Conservation (phyloP, 1,139 yeast genomes). For the Eremothecium cymbalariae region DNA sequence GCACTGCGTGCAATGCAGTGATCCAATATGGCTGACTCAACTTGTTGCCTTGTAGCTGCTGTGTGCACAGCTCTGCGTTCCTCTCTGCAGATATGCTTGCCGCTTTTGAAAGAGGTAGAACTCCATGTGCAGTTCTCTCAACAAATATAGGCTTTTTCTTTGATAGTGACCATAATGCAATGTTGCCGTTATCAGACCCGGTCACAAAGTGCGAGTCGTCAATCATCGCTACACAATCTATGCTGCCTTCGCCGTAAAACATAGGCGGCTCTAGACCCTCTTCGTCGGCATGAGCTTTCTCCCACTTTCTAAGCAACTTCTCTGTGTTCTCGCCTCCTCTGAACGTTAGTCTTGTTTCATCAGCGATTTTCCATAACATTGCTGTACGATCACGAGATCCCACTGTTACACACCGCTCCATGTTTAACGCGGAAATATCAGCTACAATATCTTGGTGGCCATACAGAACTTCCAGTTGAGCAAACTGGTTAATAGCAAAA, state of each 20-base stretch:
- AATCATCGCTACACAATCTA: slow-evolving; percentile 83
- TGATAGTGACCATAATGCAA: slow-evolving; percentile 79
- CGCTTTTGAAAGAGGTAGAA: slow-evolving; percentile 44
- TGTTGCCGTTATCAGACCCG: slow-evolving; percentile 89
- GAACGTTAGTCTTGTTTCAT: slow-evolving; percentile 87
- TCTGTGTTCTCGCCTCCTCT: slow-evolving; percentile 72
- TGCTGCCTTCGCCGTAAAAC: slow-evolving; percentile 71
- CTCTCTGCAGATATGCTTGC: slow-evolving; percentile 63
- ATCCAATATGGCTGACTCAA: slow-evolving; percentile 71
- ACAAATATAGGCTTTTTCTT: slow-evolving; percentile 80
- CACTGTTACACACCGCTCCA: slow-evolving; percentile 91
- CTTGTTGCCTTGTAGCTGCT: slow-evolving; percentile 48
- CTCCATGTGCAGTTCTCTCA: slow-evolving; percentile 69
- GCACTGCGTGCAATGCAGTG: slow-evolving; percentile 75
- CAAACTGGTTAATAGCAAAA: slow-evolving; percentile 73
- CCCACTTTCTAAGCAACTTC: slow-evolving; percentile 38
- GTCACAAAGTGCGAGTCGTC: slow-evolving; percentile 91
- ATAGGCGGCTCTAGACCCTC: slow-evolving; percentile 28
- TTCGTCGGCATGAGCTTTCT: slow-evolving; percentile 23
- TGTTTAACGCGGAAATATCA: slow-evolving; percentile 69
- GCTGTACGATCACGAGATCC: slow-evolving; percentile 94
- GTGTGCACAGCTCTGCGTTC: slow-evolving; percentile 34
- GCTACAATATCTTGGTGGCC: slow-evolving; percentile 91
- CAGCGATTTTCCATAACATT: slow-evolving; percentile 93
- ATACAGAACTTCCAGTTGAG: slow-evolving; percentile 82